phyloP scores from a whole-genome alignment of 345 rosid genomes.

The Excoecaria cochinchinensis region DNA sequence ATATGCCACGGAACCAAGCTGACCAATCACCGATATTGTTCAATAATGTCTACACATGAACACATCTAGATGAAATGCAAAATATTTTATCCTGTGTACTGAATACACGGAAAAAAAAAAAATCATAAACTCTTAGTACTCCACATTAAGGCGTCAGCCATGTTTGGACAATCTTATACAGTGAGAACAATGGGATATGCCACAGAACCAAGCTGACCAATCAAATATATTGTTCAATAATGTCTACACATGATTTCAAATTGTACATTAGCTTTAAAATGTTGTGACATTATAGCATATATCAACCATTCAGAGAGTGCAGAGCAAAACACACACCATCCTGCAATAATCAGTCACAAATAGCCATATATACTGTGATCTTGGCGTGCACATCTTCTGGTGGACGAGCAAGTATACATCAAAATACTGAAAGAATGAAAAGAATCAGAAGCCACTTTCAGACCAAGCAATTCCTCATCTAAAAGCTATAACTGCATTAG shows the following conservation, averaged over 20 bases:
- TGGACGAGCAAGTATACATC: slow-evolving; percentile 19
- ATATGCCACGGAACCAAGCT: background rate
- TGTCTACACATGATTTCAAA: slow-evolving; percentile 14
- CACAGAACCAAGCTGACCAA: slow-evolving; percentile 1
- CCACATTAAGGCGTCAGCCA: background rate
- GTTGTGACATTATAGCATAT: background rate
- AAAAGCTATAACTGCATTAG: slow-evolving; percentile 39
- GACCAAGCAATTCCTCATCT: slow-evolving; percentile 3
- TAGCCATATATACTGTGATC: slow-evolving; percentile 10
- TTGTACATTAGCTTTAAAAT: slow-evolving; percentile 21
- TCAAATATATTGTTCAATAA: slow-evolving; percentile 7
- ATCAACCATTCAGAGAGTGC: slow-evolving; percentile 2
- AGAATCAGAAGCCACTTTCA: slow-evolving; percentile 21
- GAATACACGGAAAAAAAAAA: background rate
- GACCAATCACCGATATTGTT: slow-evolving; percentile 5
- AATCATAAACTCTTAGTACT: background rate
- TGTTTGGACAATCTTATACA: slow-evolving; percentile 8
- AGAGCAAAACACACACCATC: slow-evolving; percentile 15
- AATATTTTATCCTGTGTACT: background rate
- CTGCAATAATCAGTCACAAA: background rate
- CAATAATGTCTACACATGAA: slow-evolving; percentile 10
- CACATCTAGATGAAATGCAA: background rate
- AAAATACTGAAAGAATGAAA: slow-evolving; percentile 37
- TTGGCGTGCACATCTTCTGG: slow-evolving; percentile 14
- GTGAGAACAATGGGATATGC: background rate